A percentile compares a stretch with the other conserved stretches of the same genome.
Conservation (phyloP, 2,329 filamentous ascomycete species). For the Mollisiaceae sp. region DNA sequence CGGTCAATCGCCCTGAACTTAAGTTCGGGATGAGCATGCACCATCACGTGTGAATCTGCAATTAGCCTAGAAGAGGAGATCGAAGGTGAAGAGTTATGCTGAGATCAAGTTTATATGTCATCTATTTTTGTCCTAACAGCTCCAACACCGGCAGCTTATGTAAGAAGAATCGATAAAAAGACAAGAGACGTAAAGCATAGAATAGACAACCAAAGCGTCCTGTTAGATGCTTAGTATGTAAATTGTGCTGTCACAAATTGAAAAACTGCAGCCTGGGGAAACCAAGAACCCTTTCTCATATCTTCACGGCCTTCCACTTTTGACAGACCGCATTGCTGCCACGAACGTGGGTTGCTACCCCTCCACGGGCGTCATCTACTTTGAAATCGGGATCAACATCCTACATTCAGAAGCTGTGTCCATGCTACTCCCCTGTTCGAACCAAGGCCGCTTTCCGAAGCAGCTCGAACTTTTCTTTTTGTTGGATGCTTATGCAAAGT, state of each 20-base stretch:
- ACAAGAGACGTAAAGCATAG: background rate
- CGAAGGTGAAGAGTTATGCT: no score
- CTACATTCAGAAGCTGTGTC: slow-evolving; percentile 36
- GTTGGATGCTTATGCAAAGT: slow-evolving; percentile 73
- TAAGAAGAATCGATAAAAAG: background rate
- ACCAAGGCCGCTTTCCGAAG: slow-evolving; percentile 31
- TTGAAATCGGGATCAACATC: slow-evolving; percentile 35
- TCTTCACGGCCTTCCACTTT: background rate
- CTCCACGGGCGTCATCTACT: slow-evolving; percentile 29
- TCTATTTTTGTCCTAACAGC: background rate
- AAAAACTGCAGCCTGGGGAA: background rate
- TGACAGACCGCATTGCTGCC: background rate
- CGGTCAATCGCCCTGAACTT: background rate
- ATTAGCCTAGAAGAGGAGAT: background rate
- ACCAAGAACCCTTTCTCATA: background rate
- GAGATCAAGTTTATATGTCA: background rate
- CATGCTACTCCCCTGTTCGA: slow-evolving; percentile 32
- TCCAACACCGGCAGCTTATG: background rate
- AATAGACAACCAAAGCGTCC: background rate
- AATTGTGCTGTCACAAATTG: background rate
- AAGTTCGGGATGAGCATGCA: background rate
- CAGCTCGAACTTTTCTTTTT: slow-evolving; percentile 53
- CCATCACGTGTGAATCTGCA: background rate
- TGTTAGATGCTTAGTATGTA: background rate
- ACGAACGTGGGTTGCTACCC: background rate